These are phyloP conservation scores for Trichoderma asperelloides DNA, from an alignment of 495 filamentous ascomycete species.

Conservation along the genomic window DNA sequence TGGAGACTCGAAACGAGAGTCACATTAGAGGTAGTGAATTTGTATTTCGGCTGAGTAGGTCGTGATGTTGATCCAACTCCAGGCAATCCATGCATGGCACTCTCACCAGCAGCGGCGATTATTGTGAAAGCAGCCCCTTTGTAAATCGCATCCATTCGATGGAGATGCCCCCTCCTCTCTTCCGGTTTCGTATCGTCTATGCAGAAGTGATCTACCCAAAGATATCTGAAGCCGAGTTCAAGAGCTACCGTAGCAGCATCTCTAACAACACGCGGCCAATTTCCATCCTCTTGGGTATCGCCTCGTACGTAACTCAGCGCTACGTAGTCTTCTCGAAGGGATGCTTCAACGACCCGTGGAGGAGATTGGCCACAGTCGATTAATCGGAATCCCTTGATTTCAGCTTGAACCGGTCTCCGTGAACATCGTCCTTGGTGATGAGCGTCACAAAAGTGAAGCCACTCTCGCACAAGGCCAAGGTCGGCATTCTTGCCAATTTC, in stretches of 20 bases:
- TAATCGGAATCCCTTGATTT: neutral
- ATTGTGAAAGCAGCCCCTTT: conserved; percentile 19
- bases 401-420: neutral
- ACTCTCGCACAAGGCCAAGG: neutral
- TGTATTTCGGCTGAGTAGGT: conserved; percentile 1
- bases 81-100: conserved; percentile 21
- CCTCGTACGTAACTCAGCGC: conserved; percentile 20
- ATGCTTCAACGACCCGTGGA: neutral
- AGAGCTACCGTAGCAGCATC: conserved; percentile 20
- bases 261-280: conserved; percentile 13
- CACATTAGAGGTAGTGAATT: neutral
- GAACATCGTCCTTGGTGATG: conserved; percentile 3
- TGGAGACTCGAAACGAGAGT: conserved; percentile 1
- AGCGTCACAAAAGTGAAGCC: neutral
- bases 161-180: conserved; percentile 20
- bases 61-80: conserved; percentile 16
- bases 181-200: conserved; percentile 13
- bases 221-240: conserved; percentile 18
- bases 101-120: conserved; percentile 22
- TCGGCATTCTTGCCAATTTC: neutral
- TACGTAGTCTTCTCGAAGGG: conserved; percentile 7
- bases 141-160: conserved; percentile 26
- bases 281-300: neutral
- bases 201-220: conserved; percentile 25
- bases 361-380: neutral